These are phyloP conservation scores for Cladosporium cucumerinum DNA, from an alignment of 2,329 filamentous ascomycete species.

Conservation along the genomic window DNA sequence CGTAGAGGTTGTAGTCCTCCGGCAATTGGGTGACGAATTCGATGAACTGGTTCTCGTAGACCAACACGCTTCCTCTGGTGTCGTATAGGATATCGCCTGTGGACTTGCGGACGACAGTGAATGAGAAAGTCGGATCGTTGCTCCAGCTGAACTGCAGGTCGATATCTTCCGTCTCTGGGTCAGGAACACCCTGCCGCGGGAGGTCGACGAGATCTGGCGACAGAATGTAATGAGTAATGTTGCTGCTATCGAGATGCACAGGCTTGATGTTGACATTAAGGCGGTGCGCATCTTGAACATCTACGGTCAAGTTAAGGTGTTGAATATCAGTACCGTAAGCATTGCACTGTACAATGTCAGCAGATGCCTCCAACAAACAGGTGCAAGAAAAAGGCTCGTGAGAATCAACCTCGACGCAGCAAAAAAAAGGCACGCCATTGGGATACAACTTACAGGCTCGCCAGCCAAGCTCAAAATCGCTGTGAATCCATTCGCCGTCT, in stretches of 20 bases:
- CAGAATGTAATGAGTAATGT: slow-evolving; percentile 54
- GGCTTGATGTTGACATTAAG: slow-evolving; percentile 70
- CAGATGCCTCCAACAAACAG: not conserved
- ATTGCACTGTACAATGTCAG: slow-evolving; percentile 18
- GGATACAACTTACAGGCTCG: slow-evolving; percentile 32
- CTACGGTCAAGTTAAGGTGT: slow-evolving; percentile 62
- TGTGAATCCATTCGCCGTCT: slow-evolving; percentile 47
- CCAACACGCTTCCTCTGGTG: slow-evolving; percentile 60
- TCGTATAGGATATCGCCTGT: slow-evolving; percentile 66
- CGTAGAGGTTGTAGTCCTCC: slow-evolving; percentile 68
- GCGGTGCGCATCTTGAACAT: slow-evolving; percentile 51
- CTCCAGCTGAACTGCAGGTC: slow-evolving; percentile 54
- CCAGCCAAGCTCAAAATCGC: slow-evolving; percentile 54
- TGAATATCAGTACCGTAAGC: slow-evolving; percentile 58
- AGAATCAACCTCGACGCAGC: not conserved
- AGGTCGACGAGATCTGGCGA: slow-evolving; percentile 61
- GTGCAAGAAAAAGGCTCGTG: not conserved
- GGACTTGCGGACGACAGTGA: slow-evolving; percentile 54
- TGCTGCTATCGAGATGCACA: slow-evolving; percentile 50
- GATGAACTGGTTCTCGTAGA: slow-evolving; percentile 76
- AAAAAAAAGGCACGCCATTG: not conserved
- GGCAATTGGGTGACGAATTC: slow-evolving; percentile 66
- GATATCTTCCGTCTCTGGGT: slow-evolving; percentile 39
- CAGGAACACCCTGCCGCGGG: slow-evolving; percentile 46
- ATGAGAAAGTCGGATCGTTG: slow-evolving; percentile 57